Base-by-base conservation (phyloP, 1,284 basidiomycete genomes). In the Trichosporon ovoides region DNA sequence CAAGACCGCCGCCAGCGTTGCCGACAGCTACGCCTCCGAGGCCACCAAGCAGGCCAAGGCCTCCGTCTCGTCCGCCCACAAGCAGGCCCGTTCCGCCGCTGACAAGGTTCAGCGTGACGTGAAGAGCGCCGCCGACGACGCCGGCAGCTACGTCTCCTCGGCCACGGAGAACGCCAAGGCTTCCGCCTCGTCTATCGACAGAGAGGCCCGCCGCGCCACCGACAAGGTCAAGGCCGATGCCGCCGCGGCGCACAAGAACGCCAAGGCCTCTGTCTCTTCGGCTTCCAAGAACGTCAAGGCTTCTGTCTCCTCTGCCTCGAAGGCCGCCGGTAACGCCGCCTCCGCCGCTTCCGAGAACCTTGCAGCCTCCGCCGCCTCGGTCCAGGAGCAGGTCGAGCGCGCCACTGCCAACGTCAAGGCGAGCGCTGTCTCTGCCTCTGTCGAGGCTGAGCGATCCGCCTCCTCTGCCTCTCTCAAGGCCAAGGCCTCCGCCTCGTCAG, bases 351-450 rank as follows among this genome's bases (percentile, higher is more conserved):
- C 51, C 40, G 38, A 37, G 40, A 34, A 28, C 16, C 49, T 35
- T 13, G 49, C 49, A 48, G n/a, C 53, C 37, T 49, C 56, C 7
- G 35, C 51, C 12, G 37, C 38, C 31, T 51, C 43, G 19, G 55
- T 24, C 48, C 55, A 58, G 43, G 59, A 65, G 53, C 38, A 65
- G 63, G 51, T 56, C 49, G 46, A 31, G 52, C n/a, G 57, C 57
- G 34, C 52, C 37, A 58, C 53, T 36, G 28, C 49, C 36, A n/a
- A 31, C 34, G 52, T 34, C 7, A 48, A 48, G 43, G 28, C 28
- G 43, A 16, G n/a, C 22, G 43, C 43, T 7, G 14, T 22, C 10
- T 48, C 43, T 12, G 43, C 43, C 14, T 48, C 43, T 10, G 28
- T n/a, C 22, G 16, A 12, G 14, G 43, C 43, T n/a, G 43, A 31